Conservation (phyloP, 176 grass and related monocot species). For the Avena insularis region DNA sequence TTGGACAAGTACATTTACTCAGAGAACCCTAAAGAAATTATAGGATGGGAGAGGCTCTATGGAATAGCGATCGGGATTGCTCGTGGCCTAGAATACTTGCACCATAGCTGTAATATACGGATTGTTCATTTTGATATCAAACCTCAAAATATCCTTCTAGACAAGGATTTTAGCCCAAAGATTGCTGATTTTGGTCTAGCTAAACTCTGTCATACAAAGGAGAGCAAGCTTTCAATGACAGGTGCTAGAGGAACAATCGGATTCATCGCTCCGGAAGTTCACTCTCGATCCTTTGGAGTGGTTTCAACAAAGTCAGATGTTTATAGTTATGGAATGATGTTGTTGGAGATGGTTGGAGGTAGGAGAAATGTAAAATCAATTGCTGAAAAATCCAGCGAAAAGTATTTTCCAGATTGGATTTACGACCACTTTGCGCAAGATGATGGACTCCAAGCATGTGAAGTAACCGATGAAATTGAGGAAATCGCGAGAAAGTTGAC, state of each 20-base stretch:
- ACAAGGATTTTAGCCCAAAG: conserved; percentile 54
- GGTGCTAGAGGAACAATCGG: background rate
- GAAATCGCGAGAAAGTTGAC: conserved; percentile 53
- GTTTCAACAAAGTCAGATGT: conserved; percentile 69
- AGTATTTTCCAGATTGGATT: conserved; percentile 80
- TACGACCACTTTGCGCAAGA: conserved; percentile 67
- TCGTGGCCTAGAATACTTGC: conserved; percentile 5
- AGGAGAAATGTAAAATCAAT: conserved; percentile 42
- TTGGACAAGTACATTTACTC: background rate
- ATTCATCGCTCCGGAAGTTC: background rate
- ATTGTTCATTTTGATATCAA: background rate
- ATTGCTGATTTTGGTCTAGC: conserved; percentile 80
- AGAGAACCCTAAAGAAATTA: background rate
- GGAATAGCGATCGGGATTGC: background rate
- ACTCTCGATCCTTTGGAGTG: conserved; percentile 28
- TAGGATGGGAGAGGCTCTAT: conserved; percentile 1
- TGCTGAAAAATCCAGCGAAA: conserved; percentile 36
- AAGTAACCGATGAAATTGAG: conserved; percentile 39
- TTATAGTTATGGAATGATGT: conserved; percentile 77
- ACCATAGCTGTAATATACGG: background rate
- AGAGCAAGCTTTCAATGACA: background rate
- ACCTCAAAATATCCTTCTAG: background rate
- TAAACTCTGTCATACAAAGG: conserved; percentile 20
- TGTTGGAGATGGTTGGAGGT: conserved; percentile 43
- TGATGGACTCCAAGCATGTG: conserved; percentile 56